Conservation (phyloP, 106 monocot genomes). For the Gastrodia elata region DNA sequence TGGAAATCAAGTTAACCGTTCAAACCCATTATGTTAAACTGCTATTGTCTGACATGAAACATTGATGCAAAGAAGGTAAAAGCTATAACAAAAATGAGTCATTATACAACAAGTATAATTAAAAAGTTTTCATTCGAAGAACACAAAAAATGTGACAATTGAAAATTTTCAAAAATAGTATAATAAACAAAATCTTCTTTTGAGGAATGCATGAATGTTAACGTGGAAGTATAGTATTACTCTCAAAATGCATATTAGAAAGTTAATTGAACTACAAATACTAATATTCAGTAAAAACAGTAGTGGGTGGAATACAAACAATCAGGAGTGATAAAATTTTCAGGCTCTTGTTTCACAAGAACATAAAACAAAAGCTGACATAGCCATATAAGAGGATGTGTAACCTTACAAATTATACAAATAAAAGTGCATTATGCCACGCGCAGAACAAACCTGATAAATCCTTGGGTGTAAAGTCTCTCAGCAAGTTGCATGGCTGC, state of each 20-base stretch:
- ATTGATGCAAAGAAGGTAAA: neutral
- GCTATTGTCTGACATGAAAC: neutral
- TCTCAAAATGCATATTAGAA: neutral
- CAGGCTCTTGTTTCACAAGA: conserved; percentile 2
- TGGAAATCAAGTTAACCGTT: neutral
- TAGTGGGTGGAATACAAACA: neutral
- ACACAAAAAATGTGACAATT: no score
- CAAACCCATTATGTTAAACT: neutral
- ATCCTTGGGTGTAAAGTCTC: conserved; percentile 88
- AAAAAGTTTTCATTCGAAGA: no score
- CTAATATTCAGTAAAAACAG: neutral
- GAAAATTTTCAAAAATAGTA: no score
- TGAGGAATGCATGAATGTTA: neutral
- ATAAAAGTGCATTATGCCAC: neutral
- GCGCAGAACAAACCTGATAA: conserved; percentile 49
- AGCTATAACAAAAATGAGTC: neutral
- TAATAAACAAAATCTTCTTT: neutral
- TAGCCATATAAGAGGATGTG: neutral
- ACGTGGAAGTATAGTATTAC: neutral
- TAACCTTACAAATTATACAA: neutral
- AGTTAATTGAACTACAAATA: neutral
- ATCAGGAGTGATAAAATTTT: neutral
- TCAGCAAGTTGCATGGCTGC: conserved; percentile 89
- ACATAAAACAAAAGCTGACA: neutral
- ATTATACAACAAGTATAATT: neutral